Percentiles rank a stretch among this genome's conserved stretches.
These are phyloP conservation scores for Apiotrichum siamense DNA, from an alignment of 1,284 basidiomycete genomes.

Conservation along the genomic window DNA sequence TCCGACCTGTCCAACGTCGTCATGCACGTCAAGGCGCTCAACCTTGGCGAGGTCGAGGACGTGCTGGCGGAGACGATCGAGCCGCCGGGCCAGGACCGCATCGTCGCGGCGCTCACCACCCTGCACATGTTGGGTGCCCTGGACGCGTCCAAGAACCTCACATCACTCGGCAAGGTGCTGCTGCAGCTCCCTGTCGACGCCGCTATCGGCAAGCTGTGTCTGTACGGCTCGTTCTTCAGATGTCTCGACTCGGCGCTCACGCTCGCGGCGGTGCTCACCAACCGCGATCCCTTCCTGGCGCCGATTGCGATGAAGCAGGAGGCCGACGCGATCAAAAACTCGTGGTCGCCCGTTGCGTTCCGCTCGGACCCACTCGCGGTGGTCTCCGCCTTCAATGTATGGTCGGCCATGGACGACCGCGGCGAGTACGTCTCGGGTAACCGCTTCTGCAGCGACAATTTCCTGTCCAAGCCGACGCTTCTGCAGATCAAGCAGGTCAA, in stretches of 20 bases:
- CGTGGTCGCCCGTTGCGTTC: slow-evolving; percentile 67
- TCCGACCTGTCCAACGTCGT: slow-evolving; percentile 85
- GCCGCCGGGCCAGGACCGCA: slow-evolving; percentile 73
- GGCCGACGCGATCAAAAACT: slow-evolving; percentile 64
- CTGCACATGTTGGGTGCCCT: slow-evolving; percentile 85
- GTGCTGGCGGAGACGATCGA: slow-evolving; percentile 83
- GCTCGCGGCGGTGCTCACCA: slow-evolving; percentile 81
- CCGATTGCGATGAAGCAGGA: slow-evolving; percentile 54
- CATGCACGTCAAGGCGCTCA: slow-evolving; percentile 96
- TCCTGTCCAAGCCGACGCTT: slow-evolving; percentile 77
- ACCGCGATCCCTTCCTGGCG: slow-evolving; percentile 83
- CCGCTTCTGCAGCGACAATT: slow-evolving; percentile 78
- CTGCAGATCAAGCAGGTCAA: slow-evolving; percentile 80
- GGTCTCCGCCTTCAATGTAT: slow-evolving; percentile 73
- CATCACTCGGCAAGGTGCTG: slow-evolving; percentile 79
- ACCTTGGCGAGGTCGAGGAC: slow-evolving; percentile 83
- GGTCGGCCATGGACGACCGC: slow-evolving; percentile 65
- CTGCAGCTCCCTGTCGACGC: slow-evolving; percentile 86
- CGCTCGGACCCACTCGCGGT: slow-evolving; percentile 79
- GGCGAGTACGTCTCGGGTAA: slow-evolving; percentile 63
- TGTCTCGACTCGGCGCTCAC: slow-evolving; percentile 86
- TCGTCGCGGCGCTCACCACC: slow-evolving; percentile 72
- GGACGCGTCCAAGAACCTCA: slow-evolving; percentile 67
- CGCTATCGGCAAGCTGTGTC: slow-evolving; percentile 80
- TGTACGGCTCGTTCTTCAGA: slow-evolving; percentile 89